Evolutionary conservation across 2,329 filamentous ascomycete genomes (phyloP).

Genomic region (Botrytis fragariae): DNA sequence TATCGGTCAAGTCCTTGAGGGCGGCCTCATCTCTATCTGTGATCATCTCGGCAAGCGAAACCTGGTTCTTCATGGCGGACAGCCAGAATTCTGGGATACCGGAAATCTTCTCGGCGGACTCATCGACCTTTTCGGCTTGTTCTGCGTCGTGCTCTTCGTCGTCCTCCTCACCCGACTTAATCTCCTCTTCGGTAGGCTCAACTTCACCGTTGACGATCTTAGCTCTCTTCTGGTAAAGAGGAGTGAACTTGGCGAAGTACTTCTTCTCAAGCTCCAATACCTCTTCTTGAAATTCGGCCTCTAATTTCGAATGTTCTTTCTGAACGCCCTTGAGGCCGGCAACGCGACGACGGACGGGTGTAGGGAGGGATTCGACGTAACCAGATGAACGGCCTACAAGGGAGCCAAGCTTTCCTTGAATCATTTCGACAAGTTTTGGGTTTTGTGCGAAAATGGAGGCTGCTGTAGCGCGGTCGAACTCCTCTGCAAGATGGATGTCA

Average conservation of each 20-base stretch:
- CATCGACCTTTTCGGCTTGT: constrained; percentile 49
- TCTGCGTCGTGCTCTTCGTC: constrained; percentile 55
- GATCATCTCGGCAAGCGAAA: constrained; percentile 96
- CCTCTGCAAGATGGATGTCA: constrained; percentile 59
- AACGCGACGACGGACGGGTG: constrained; percentile 86
- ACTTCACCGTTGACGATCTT: constrained; percentile 83
- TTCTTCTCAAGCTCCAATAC: constrained; percentile 98
- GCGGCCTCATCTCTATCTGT: constrained; percentile 95
- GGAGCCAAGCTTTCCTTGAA: constrained; percentile 90
- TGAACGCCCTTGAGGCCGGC: constrained; percentile 96
- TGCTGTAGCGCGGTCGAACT: constrained; percentile 80
- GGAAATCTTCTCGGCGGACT: constrained; percentile 52
- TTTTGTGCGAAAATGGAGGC: constrained; percentile 95
- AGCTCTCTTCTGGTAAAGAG: constrained; percentile 92
- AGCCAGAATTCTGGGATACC: constrained; percentile 99
- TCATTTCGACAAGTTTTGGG: constrained; percentile 92
- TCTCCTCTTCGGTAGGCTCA: constrained; percentile 84
- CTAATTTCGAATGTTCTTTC: constrained; percentile 97
- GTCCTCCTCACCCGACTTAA: constrained; percentile 81
- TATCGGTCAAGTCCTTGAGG: constrained; percentile 83
- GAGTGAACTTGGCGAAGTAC: constrained; percentile 98
- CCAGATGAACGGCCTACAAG: constrained; percentile 94
- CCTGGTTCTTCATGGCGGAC: constrained; percentile 99
- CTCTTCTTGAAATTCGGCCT: constrained; percentile 98
- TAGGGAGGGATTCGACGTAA: constrained; percentile 94